phyloP scores from a whole-genome alignment of 1,139 yeast species.

The Hemisphaericaspora subhashii region DNA sequence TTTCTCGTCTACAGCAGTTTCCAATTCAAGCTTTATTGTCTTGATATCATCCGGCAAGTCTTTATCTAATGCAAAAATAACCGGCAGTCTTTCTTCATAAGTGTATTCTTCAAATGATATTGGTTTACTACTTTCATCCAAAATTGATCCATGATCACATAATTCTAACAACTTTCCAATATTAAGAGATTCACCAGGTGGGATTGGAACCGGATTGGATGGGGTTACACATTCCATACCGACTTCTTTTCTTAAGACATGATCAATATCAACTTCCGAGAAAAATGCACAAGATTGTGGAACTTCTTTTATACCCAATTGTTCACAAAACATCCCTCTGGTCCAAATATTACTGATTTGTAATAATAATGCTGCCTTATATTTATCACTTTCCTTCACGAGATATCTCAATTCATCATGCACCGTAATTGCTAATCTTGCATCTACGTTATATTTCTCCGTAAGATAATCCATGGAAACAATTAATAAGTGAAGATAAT shows the following conservation, averaged over 20 bases:
- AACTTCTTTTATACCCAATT: conserved; percentile 81
- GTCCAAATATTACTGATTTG: conserved; percentile 96
- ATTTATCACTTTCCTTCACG: conserved; percentile 69
- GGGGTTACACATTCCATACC: conserved; percentile 88
- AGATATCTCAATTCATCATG: conserved; percentile 93
- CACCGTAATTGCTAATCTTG: conserved; percentile 81
- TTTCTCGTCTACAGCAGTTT: conserved; percentile 21
- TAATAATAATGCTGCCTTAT: conserved; percentile 74
- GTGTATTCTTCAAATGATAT: conserved; percentile 13
- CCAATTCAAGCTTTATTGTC: conserved; percentile 28
- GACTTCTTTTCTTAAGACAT: conserved; percentile 85
- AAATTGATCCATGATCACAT: conserved; percentile 21
- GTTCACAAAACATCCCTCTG: conserved; percentile 91
- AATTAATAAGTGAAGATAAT: conserved; percentile 81
- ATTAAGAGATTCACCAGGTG: conserved; percentile 76
- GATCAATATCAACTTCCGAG: conserved; percentile 90
- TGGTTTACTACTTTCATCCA: conserved; percentile 14
- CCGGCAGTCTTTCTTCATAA: conserved; percentile 24
- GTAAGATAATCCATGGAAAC: conserved; percentile 86
- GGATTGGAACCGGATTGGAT: conserved; percentile 69
- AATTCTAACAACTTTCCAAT: conserved; percentile 53
- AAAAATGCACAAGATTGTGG: conserved; percentile 97
- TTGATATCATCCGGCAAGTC: conserved; percentile 19
- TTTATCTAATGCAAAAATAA: conserved; percentile 25
- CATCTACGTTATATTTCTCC: conserved; percentile 64